Evolutionary conservation across 2,329 filamentous ascomycete species (phyloP).

Genomic region (Bipolaris sorokiniana): DNA sequence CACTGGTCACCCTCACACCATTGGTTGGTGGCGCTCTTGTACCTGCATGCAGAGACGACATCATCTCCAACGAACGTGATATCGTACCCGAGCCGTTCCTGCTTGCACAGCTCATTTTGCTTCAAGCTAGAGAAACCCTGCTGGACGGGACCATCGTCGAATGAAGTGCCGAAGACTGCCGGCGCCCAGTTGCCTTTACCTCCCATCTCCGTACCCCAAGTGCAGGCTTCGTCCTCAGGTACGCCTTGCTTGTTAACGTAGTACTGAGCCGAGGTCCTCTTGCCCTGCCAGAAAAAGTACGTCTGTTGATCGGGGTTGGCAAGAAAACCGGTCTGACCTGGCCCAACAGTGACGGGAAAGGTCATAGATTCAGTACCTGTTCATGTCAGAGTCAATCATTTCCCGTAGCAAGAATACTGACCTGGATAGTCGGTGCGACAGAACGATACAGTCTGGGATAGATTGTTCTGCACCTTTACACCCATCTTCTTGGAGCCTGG

Average conservation of each 20-base stretch:
- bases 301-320: slow-evolving; percentile 74
- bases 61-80: slow-evolving; percentile 75
- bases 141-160: slow-evolving; percentile 54
- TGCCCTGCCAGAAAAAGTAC: slow-evolving; percentile 80
- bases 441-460: slow-evolving; percentile 69
- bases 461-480: slow-evolving; percentile 76
- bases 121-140: slow-evolving; percentile 80
- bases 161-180: slow-evolving; percentile 81
- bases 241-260: slow-evolving; percentile 89
- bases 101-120: slow-evolving; percentile 77
- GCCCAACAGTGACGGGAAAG: slow-evolving; percentile 69
- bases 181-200: slow-evolving; percentile 83
- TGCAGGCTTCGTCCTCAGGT: slow-evolving; percentile 70
- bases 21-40: slow-evolving; percentile 69
- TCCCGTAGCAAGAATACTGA: slow-evolving; percentile 36
- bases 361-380: slow-evolving; percentile 80
- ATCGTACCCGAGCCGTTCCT: slow-evolving; percentile 74
- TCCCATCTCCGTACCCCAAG: slow-evolving; percentile 70
- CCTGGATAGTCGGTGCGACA: slow-evolving; percentile 98
- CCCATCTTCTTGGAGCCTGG: slow-evolving; percentile 67
- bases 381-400: slow-evolving; percentile 10
- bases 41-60: slow-evolving; percentile 58
- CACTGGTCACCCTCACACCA: slow-evolving; percentile 62
- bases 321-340: slow-evolving; percentile 67
- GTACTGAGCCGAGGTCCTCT: slow-evolving; percentile 87